Evolutionary conservation across 495 filamentous ascomycete genomes (phyloP).

Genomic region (Aspergillus avenaceus): DNA sequence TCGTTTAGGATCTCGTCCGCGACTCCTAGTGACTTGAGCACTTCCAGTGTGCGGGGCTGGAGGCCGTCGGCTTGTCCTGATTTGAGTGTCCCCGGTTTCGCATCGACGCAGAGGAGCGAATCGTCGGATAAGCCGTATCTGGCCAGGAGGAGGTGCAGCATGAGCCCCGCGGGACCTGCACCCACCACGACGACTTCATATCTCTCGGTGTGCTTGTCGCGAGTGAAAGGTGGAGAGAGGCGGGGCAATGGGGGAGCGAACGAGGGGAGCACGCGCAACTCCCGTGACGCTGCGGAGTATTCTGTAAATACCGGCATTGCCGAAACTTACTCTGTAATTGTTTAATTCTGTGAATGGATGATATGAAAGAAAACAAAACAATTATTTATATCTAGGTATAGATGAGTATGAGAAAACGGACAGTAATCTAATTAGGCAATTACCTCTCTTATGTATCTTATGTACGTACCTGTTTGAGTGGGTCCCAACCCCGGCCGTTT

Average conservation of each 20-base stretch:
- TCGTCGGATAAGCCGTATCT: slow-evolving; percentile 43
- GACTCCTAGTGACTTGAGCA: slow-evolving; percentile 46
- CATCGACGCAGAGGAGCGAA: slow-evolving; percentile 44
- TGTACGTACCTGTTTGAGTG: no score
- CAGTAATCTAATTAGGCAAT: no score
- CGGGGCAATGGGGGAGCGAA: slow-evolving; percentile 40
- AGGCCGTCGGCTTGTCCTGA: slow-evolving; percentile 64
- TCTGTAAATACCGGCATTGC: slow-evolving; percentile 46
- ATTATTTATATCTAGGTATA: no score
- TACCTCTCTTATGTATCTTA: no score
- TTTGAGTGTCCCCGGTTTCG: slow-evolving; percentile 37
- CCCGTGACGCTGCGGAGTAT: slow-evolving; percentile 31
- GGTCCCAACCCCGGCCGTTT: no score
- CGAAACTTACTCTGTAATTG: not conserved
- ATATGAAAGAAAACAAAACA: no score
- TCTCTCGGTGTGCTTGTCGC: slow-evolving; percentile 15
- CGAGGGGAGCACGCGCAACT: slow-evolving; percentile 38
- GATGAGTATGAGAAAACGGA: no score
- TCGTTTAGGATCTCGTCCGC: slow-evolving; percentile 35
- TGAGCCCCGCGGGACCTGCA: slow-evolving; percentile 46
- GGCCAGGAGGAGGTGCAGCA: slow-evolving; percentile 43
- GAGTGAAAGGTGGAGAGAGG: slow-evolving; percentile 18
- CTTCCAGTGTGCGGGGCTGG: slow-evolving; percentile 59
- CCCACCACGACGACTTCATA: slow-evolving; percentile 45
- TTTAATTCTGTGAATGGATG: no score